Evolutionary conservation across 768 basidiomycete species (phyloP), one percentile per base, ranked within the genome.

Genomic region (Heimioporus sp.): DNA sequence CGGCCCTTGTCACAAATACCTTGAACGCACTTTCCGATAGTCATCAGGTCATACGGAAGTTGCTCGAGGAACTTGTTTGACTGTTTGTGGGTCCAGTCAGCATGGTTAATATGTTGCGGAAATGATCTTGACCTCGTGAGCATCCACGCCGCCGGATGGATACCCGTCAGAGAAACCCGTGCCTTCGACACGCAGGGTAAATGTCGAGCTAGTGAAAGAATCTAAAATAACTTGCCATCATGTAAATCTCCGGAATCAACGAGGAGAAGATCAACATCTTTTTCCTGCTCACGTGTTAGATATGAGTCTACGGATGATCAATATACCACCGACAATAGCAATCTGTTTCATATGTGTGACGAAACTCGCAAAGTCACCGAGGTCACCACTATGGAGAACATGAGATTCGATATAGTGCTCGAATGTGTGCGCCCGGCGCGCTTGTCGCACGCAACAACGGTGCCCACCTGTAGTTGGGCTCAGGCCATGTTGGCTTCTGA

Each of bases 291-390:
- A 16, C 40, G 19, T 35, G 42, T 59, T 8, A 54, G 41, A 35
- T 30, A 19, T 13, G 31, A 54, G 30, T 41, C 5, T n/a, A 16
- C 28, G 17, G 50, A 36, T 4, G 24, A 36, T 15, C 9, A 10
- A 28, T 4, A 28, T 30, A 34, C 6, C 10, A 55, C 73, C 32
- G 53, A 84, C 85, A 43, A 77, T 47, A 4, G 93, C 92, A 39
- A 86, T 74, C 34, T 78, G 62, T 71, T 92, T 90, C 86, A 95
- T 87, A 53, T 90, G 89, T 2, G 80, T 59, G 13, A 91, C 86
- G 57, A 95, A 97, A n/a, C 87, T 90, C 36, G 86, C 77, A 63
- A 94, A 87, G 58, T 92, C 90, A n/a, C 91, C 92, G 24, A 85
- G 76, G 61, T 85, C 82, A 13, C 81, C 83, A 52, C 79, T 75